Base-by-base conservation (phyloP, 164 flowering plant species). In the Vitis cinerea region DNA sequence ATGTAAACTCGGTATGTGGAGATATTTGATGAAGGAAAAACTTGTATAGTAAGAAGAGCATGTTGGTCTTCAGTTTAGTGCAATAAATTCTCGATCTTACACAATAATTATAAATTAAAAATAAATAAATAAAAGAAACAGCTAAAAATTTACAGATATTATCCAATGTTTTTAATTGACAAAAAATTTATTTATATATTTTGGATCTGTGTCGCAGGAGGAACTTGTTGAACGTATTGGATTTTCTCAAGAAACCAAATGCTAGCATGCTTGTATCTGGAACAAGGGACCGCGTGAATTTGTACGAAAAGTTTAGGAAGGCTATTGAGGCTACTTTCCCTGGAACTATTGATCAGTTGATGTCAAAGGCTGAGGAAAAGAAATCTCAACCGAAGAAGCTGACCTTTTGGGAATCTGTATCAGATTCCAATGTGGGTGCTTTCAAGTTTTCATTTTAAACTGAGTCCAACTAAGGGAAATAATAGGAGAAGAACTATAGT, bases 191-290 rank as follows among this genome's bases (percentile, higher is more conserved):
- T 12, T 12, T 37, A 60, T 8, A 37, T 10, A 27, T 44, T 19
- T 37, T n/a, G 52, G 60, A 52, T 66, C 50, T 59, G 10, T 77
- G 23, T 65, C 84, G 80, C 82, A 94, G 98, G 90, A 85, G 94
- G 66, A 93, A 93, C 82, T 76, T 95, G 76, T 72, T 95, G 79
- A 91, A 93, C 74, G 97, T 95, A 37, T 71, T 95, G 86, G 97
- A 95, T 67, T 95, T 95, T 76, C 85, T 95, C 12, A 87, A 87
- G 83, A 87, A 72, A 78, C 98, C 98, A 69, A 93, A 93, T 78
- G 98, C 99, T 6, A 80, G 80, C 56, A 85, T 78, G 48, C 92
- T 96, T 10, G 98, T 96, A 27, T 96, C 99, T 54, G 99, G 99
- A 63, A 93, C 99, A 57, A 88, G 76, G 71, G 97, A 93, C 66